Evolutionary conservation across 768 basidiomycete genomes (phyloP), one percentile per base, ranked within the genome.

Genomic region (Russula lepida): DNA sequence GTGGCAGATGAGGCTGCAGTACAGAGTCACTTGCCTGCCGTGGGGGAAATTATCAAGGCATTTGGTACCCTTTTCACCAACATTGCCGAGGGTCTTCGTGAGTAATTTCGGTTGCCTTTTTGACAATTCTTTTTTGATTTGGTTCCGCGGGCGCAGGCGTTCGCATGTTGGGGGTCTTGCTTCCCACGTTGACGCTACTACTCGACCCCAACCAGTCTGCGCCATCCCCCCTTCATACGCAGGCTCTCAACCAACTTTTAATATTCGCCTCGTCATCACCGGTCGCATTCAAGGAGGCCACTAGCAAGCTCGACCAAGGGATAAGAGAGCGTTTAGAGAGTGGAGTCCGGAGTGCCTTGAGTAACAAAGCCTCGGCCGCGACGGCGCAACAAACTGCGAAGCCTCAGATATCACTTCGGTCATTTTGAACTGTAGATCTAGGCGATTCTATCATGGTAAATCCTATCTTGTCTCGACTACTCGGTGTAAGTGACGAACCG

Each of bases 11-110:
- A 78, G 7, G 74, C 76, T 0, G 69, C 85, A 27, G 73, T 79
- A 0, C 85, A 88, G 41, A 67, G 75, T n/a, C 81, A 86, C 27
- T 71, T 78, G 13, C 78, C 81, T 15, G 86, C 84, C 2, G 75
- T 90, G 1, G 83, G 82, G 7, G 94, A 98, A 72, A 82, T 91
- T 13, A 82, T 91, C 80, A 94, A 86, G 71, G 84, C 89, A 11
- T 85, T 97, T 25, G 64, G 64, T n/a, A 44, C 57, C 23, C 64
- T 66, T 30, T 62, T 65, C 44, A 49, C 25, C 21, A 59, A 30
- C 27, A 58, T 59, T 11, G 52, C 64, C 39, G 66, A 66, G 51
- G 64, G 62, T 25, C 54, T 65, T 37, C 66, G 66, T 66, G 27
- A 54, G 66, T 60, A 17, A 55, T 43, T 21, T 21, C 32, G 23